These are phyloP conservation scores for Aureobasidium pullulans DNA, from an alignment of 2,329 filamentous ascomycete genomes.

Conservation along the genomic window DNA sequence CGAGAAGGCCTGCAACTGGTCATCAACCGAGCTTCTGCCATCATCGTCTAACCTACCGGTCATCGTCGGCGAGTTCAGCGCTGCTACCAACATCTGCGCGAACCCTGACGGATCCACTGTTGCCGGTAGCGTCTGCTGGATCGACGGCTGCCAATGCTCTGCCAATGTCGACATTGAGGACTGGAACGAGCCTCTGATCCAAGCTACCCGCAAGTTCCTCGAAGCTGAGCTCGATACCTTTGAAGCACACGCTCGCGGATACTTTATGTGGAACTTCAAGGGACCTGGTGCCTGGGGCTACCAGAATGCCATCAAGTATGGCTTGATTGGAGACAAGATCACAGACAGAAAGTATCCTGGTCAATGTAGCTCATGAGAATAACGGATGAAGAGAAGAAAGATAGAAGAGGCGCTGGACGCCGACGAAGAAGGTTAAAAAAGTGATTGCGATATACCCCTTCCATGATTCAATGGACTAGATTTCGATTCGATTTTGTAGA, in stretches of 20 bases:
- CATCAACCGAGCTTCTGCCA: slow-evolving; percentile 25
- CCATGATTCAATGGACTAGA: slow-evolving; percentile 11
- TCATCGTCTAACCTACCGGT: slow-evolving; percentile 30
- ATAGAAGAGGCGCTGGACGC: slow-evolving; percentile 12
- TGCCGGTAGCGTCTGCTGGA: slow-evolving; percentile 26
- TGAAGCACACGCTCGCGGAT: slow-evolving; percentile 32
- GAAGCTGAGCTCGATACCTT: slow-evolving; percentile 40
- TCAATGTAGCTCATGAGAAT: slow-evolving; percentile 18
- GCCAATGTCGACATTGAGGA: slow-evolving; percentile 28
- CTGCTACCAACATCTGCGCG: slow-evolving; percentile 37
- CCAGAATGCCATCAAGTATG: slow-evolving; percentile 32
- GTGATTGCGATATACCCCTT: slow-evolving; percentile 11
- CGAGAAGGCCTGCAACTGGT: slow-evolving; percentile 32
- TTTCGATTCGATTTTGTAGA: slow-evolving; percentile 12
- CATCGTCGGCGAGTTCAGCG: slow-evolving; percentile 39
- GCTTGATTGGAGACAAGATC: slow-evolving; percentile 33
- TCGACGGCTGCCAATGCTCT: slow-evolving; percentile 33
- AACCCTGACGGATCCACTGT: slow-evolving; percentile 34
- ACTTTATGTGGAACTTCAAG: slow-evolving; percentile 40
- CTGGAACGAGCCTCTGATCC: slow-evolving; percentile 30
- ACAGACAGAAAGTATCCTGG: slow-evolving; percentile 24
- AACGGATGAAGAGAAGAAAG: neutral
- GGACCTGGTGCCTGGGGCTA: slow-evolving; percentile 37
- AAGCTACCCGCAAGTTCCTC: slow-evolving; percentile 32
- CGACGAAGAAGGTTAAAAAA: neutral